Percentiles rank a stretch among this genome's conserved stretches.
phyloP scores from a whole-genome alignment of 148 eudicot genomes.

The Vaccinium myrtillus region DNA sequence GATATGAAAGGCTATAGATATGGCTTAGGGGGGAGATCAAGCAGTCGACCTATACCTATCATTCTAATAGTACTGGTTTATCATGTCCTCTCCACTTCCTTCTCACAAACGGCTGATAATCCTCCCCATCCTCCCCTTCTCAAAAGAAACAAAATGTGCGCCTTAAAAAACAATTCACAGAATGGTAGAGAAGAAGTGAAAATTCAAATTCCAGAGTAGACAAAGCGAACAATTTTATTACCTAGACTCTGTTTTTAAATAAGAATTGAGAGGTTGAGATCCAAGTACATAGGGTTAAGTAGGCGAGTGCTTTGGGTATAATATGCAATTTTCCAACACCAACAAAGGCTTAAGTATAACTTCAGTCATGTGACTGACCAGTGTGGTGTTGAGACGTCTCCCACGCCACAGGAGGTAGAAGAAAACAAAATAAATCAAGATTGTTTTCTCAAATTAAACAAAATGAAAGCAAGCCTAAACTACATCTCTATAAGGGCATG shows the following conservation, averaged over 20 bases:
- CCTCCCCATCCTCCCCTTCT: background rate
- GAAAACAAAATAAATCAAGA: no score
- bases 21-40: background rate
- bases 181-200: background rate
- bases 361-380: background rate
- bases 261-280: background rate
- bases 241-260: background rate
- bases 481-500: background rate
- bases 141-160: background rate
- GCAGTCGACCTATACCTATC: background rate
- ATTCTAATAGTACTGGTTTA: background rate
- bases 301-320: background rate
- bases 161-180: background rate
- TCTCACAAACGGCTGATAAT: background rate
- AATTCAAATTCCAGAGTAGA: background rate
- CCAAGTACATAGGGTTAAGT: background rate
- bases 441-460: background rate
- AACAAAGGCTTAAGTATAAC: background rate
- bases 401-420: no score
- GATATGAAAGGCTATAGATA: background rate
- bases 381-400: no score
- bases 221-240: background rate
- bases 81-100: constrained; percentile 1
- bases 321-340: background rate
- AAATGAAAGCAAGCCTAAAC: background rate